A percentile compares a stretch with the other conserved stretches of the same genome.
Conservation (phyloP, 495 filamentous ascomycete genomes). For the Xylaria sp. region DNA sequence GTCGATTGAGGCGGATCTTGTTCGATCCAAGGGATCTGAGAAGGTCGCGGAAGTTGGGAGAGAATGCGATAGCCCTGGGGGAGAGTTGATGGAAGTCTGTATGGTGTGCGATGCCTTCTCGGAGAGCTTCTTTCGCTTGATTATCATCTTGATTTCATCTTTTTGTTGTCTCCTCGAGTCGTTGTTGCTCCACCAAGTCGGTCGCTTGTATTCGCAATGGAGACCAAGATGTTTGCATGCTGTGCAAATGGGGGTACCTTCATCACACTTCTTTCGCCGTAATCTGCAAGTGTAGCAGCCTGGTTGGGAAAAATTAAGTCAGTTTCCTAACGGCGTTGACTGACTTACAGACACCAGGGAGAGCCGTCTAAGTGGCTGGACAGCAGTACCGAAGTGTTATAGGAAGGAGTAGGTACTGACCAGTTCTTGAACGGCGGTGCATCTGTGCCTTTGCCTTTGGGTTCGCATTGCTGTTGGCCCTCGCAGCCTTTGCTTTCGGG, state of each 20-base stretch:
- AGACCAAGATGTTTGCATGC: constrained; percentile 90
- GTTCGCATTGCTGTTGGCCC: constrained; percentile 58
- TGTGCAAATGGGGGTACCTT: constrained; percentile 82
- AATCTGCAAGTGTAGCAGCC: constrained; percentile 98
- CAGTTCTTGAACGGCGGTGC: constrained; percentile 92
- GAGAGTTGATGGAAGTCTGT: constrained; percentile 64
- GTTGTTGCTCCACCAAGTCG: constrained; percentile 95
- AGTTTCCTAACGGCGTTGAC: constrained; percentile 31
- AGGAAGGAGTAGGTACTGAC: constrained; percentile 60
- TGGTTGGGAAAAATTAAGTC: constrained; percentile 46
- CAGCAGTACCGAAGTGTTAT: constrained; percentile 12
- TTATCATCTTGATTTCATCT: constrained; percentile 94
- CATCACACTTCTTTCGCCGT: constrained; percentile 97
- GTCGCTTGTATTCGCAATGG: constrained; percentile 92
- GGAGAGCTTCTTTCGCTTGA: constrained; percentile 92
- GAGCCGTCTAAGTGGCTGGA: constrained; percentile 37
- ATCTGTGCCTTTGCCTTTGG: constrained; percentile 75
- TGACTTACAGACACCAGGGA: constrained; percentile 34
- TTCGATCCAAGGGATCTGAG: constrained; percentile 73
- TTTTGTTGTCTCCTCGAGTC: constrained; percentile 86
- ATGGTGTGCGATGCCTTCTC: constrained; percentile 75
- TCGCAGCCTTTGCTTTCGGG: constrained; percentile 61
- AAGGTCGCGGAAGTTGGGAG: constrained; percentile 80
- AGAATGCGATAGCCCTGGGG: constrained; percentile 82
- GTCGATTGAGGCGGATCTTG: constrained; percentile 76